These are phyloP conservation scores for Ustilago lituana DNA, from an alignment of 1,284 basidiomycete genomes.

Conservation along the genomic window DNA sequence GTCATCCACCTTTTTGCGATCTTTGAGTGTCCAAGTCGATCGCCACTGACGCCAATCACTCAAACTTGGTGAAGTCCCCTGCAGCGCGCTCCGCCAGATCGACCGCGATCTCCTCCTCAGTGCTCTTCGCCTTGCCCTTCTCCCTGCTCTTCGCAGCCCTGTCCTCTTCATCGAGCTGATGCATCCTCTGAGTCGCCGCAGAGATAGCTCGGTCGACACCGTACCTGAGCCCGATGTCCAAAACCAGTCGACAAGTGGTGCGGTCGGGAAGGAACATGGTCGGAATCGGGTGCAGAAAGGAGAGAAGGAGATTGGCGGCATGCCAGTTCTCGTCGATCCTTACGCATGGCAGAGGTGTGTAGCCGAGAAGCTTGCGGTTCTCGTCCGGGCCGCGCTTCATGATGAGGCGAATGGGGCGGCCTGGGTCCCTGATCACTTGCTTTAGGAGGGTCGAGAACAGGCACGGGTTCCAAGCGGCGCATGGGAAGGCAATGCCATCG, in stretches of 20 bases:
- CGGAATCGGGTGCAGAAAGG: conserved; percentile 48
- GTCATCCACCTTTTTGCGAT: too few relatives aligned
- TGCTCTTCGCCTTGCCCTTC: conserved; percentile 24
- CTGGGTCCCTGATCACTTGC: conserved; percentile 25
- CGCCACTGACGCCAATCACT: too few relatives aligned
- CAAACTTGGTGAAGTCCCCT: too few relatives aligned
- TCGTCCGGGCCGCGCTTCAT: conserved; percentile 18
- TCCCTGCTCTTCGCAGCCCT: conserved; percentile 5
- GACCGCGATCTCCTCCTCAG: conserved; percentile 23
- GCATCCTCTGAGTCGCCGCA: conserved; percentile 17
- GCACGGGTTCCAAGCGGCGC: conserved; percentile 45
- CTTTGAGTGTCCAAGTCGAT: too few relatives aligned
- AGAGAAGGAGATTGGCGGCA: conserved; percentile 36
- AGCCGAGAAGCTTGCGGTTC: conserved; percentile 29
- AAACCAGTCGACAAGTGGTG: conserved; percentile 21
- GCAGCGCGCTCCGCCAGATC: conserved; percentile 14
- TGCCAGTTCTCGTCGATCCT: conserved; percentile 43
- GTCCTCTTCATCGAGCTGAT: conserved; percentile 34
- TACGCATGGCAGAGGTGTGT: conserved; percentile 28
- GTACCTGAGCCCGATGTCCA: conserved; percentile 31
- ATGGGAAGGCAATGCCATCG: conserved; percentile 40
- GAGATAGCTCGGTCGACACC: conserved; percentile 19
- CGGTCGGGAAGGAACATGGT: conserved; percentile 35
- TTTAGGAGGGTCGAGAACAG: conserved; percentile 35
- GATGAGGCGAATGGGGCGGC: conserved; percentile 9